Evolutionary conservation across 176 grass and related monocot genomes (phyloP).

Genomic region (Pontederia crassipes): DNA sequence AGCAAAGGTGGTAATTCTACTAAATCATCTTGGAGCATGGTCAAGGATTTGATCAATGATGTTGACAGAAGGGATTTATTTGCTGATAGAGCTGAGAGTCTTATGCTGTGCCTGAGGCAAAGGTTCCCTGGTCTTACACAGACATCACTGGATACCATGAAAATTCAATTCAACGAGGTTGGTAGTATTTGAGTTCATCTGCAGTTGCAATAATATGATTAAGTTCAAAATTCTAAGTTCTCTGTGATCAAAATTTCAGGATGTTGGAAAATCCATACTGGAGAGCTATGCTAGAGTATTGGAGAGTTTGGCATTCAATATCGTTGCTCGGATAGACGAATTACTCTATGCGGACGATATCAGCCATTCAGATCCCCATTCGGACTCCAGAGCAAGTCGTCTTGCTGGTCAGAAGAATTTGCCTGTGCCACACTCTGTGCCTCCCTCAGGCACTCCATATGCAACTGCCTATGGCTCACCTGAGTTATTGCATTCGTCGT

Average conservation of each 20-base stretch:
- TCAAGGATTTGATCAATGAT: conserved; percentile 46
- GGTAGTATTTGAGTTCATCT: background rate
- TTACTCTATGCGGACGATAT: conserved; percentile 55
- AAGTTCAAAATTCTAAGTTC: background rate
- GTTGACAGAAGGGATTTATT: conserved; percentile 72
- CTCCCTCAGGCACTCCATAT: conserved; percentile 63
- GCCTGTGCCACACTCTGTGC: conserved; percentile 44
- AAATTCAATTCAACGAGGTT: conserved; percentile 97
- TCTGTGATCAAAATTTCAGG: conserved; percentile 23
- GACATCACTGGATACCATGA: conserved; percentile 79
- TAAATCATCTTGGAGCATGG: conserved; percentile 71
- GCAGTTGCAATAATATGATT: background rate
- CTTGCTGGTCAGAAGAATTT: conserved; percentile 41
- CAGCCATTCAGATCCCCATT: conserved; percentile 40
- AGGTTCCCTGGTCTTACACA: conserved; percentile 80
- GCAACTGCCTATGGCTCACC: conserved; percentile 51
- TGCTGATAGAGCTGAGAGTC: conserved; percentile 54
- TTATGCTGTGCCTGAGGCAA: conserved; percentile 74
- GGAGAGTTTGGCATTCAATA: conserved; percentile 76
- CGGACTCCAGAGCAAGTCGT: conserved; percentile 19
- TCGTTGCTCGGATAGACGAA: conserved; percentile 83
- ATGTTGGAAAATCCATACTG: conserved; percentile 84
- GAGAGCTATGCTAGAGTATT: conserved; percentile 93
- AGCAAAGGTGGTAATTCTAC: conserved; percentile 20
- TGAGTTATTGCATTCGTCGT: conserved; percentile 39